Evolutionary conservation across 768 basidiomycete species (phyloP).

Genomic region (Trichaptum fuscoviolaceum): DNA sequence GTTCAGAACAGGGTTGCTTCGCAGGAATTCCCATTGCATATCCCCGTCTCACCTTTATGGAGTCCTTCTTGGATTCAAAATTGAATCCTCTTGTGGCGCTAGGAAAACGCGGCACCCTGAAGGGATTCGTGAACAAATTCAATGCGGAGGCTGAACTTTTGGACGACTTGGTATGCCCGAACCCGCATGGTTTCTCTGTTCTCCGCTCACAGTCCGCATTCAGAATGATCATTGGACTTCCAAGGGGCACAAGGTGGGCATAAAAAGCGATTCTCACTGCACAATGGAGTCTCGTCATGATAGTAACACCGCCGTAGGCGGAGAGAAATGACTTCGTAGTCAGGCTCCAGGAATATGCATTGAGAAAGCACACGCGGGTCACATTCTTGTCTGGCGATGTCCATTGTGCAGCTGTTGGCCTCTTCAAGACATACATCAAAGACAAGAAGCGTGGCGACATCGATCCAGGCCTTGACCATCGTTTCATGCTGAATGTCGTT

Average conservation of each 20-base stretch:
- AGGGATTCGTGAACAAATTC: conserved; percentile 86
- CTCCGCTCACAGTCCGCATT: neutral
- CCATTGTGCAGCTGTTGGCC: conserved; percentile 82
- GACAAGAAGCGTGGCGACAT: conserved; percentile 43
- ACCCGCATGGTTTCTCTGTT: conserved; percentile 3
- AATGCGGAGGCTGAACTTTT: conserved; percentile 90
- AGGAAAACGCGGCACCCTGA: conserved; percentile 59
- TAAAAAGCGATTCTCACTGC: neutral
- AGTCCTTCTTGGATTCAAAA: conserved; percentile 70
- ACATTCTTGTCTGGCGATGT: conserved; percentile 91
- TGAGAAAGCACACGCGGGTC: conserved; percentile 60
- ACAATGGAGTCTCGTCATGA: conserved; percentile 6
- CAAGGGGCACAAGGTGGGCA: conserved; percentile 61
- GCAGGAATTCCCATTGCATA: conserved; percentile 81
- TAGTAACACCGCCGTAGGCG: conserved; percentile 39
- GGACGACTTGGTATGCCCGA: conserved; percentile 70
- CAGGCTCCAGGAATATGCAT: conserved; percentile 70
- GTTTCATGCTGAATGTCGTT: conserved; percentile 89
- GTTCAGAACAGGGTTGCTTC: conserved; percentile 1
- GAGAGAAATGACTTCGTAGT: conserved; percentile 89
- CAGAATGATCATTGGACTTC: conserved; percentile 94
- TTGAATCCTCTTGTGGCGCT: conserved; percentile 80
- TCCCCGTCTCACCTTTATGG: conserved; percentile 90
- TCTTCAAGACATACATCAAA: conserved; percentile 61
- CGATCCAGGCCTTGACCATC: conserved; percentile 55